Evolutionary conservation across 2,329 filamentous ascomycete species (phyloP).

Genomic region (Xenoacremonium recifei): DNA sequence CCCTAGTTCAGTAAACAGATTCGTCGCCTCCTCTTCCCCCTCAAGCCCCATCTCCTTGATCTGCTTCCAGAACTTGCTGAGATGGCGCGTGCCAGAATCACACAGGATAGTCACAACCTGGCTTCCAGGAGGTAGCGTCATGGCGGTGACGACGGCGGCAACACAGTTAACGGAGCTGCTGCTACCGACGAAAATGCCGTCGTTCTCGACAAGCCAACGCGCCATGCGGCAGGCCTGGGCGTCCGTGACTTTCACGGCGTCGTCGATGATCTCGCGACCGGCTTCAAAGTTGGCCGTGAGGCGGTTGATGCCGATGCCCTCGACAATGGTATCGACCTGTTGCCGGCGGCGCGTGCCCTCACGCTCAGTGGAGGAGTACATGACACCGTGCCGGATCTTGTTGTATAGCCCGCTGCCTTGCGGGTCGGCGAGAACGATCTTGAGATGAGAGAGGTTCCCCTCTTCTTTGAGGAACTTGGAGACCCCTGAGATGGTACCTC

Average conservation of each 20-base stretch:
- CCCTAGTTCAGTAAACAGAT: constrained; percentile 51
- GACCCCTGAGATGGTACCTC: constrained; percentile 88
- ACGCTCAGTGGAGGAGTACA: constrained; percentile 86
- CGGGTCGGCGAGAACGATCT: constrained; percentile 85
- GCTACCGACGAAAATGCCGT: constrained; percentile 91
- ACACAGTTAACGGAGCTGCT: constrained; percentile 97
- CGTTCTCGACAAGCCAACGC: constrained; percentile 91
- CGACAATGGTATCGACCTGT: constrained; percentile 94
- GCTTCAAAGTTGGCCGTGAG: constrained; percentile 92
- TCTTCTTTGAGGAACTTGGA: constrained; percentile 77
- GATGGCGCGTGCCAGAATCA: constrained; percentile 77
- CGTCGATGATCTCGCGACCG: constrained; percentile 81
- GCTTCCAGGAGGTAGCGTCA: constrained; percentile 59
- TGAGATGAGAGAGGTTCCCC: constrained; percentile 55
- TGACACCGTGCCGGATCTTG: constrained; percentile 87
- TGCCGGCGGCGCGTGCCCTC: constrained; percentile 87
- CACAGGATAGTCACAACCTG: constrained; percentile 81
- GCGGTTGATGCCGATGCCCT: constrained; percentile 93
- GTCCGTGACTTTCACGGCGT: constrained; percentile 86
- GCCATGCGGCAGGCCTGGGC: constrained; percentile 90
- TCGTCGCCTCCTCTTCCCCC: constrained; percentile 35
- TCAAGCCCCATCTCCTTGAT: constrained; percentile 68
- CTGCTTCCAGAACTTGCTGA: constrained; percentile 82
- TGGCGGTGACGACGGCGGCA: constrained; percentile 68
- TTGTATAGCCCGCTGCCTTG: constrained; percentile 94